Percentiles rank a stretch among this genome's conserved stretches.
These are phyloP conservation scores for Truncatella angustata DNA, from an alignment of 2,329 filamentous ascomycete species.

Conservation along the genomic window DNA sequence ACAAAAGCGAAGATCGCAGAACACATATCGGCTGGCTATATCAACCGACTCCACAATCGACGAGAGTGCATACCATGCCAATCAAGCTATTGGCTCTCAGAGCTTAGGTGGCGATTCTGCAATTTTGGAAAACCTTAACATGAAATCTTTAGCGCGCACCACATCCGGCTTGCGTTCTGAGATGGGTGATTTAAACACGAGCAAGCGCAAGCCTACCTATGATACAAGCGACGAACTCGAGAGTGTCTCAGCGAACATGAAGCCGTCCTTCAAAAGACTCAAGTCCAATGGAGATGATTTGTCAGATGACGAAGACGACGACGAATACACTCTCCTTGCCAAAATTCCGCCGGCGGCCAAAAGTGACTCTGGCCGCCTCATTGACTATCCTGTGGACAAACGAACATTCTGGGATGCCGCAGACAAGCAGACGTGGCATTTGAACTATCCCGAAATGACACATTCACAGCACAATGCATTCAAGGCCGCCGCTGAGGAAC, in stretches of 20 bases:
- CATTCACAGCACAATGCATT: constrained; percentile 57
- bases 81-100: constrained; percentile 41
- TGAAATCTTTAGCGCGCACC: constrained; percentile 34
- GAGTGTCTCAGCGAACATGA: constrained; percentile 24
- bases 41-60: constrained; percentile 11
- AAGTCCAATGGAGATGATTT: constrained; percentile 47
- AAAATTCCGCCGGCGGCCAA: constrained; percentile 48
- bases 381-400: constrained; percentile 56
- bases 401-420: constrained; percentile 55
- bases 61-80: constrained; percentile 25
- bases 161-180: constrained; percentile 19
- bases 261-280: constrained; percentile 54
- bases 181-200: constrained; percentile 40
- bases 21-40: constrained; percentile 10
- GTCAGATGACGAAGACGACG: constrained; percentile 32
- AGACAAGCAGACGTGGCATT: constrained; percentile 56
- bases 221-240: constrained; percentile 54
- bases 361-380: constrained; percentile 52
- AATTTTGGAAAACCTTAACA: constrained; percentile 41
- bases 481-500: constrained; percentile 45
- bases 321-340: constrained; percentile 43
- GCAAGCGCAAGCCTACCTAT: constrained; percentile 54
- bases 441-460: constrained; percentile 63
- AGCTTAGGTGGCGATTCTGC: constrained; percentile 52
- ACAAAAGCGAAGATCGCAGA: constrained; percentile 22